Percentiles rank a stretch among this genome's conserved stretches.
phyloP scores from a whole-genome alignment of 495 filamentous ascomycete species.

The Aspergillus baeticus region DNA sequence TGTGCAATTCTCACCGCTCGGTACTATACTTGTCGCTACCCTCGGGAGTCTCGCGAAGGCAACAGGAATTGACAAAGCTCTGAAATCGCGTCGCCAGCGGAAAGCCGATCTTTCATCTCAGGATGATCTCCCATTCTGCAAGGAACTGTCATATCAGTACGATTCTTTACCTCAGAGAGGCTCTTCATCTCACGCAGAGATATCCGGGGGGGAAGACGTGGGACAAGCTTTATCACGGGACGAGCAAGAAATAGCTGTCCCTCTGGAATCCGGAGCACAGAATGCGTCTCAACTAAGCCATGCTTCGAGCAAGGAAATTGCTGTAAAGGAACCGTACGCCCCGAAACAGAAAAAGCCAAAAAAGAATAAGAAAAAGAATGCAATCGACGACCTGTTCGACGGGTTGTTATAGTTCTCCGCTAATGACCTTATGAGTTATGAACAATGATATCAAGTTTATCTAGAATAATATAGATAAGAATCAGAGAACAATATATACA shows the following conservation, averaged over 20 bases:
- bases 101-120: no score
- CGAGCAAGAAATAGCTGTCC: neutral
- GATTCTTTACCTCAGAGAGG: neutral
- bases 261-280: neutral
- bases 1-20: constrained; percentile 73
- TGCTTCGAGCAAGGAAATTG: constrained; percentile 9
- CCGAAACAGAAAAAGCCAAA: neutral
- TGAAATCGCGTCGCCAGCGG: constrained; percentile 12
- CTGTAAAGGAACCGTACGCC: constrained; percentile 2
- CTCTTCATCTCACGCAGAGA: neutral
- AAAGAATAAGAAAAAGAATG: constrained; percentile 52
- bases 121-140: no score
- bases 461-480: no score
- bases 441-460: neutral
- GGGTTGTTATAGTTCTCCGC: constrained; percentile 41
- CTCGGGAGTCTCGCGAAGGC: constrained; percentile 58
- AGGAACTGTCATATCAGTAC: no score
- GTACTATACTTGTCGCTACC: constrained; percentile 67
- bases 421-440: neutral
- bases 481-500: constrained; percentile 5
- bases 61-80: constrained; percentile 32
- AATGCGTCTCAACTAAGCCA: neutral
- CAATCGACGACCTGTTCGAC: constrained; percentile 63
- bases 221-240: constrained; percentile 32
- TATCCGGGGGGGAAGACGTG: constrained; percentile 24